Evolutionary conservation across 352 stramenopile genomes (phyloP).

Genomic region (Aphanomyces stellatus): DNA sequence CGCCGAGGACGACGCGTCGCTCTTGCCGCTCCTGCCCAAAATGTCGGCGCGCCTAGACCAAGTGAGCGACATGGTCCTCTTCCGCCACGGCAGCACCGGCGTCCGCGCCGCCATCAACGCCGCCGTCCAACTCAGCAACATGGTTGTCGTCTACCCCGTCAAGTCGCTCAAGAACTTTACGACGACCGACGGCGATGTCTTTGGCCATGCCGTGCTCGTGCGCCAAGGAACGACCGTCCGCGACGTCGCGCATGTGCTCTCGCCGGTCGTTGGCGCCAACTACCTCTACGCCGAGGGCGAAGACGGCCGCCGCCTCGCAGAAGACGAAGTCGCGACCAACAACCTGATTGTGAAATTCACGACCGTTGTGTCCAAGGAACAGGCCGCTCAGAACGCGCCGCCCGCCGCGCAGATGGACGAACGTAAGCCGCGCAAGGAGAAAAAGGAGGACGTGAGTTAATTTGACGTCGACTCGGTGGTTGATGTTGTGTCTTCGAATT

Average conservation of each 20-base stretch:
- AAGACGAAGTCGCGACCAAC: constrained; percentile 58
- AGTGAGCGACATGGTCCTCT: constrained; percentile 87
- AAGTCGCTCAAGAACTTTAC: constrained; percentile 84
- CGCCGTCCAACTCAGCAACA: constrained; percentile 71
- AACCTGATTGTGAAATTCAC: constrained; percentile 72
- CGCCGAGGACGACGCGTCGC: constrained; percentile 43
- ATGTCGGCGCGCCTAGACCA: constrained; percentile 71
- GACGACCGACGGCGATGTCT: constrained; percentile 55
- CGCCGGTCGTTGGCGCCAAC: constrained; percentile 57
- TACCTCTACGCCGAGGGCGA: constrained; percentile 79
- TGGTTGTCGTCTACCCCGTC: constrained; percentile 77
- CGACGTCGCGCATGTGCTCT: constrained; percentile 60
- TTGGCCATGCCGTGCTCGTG: constrained; percentile 68
- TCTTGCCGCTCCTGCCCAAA: constrained; percentile 72
- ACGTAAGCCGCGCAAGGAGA: constrained; percentile 15
- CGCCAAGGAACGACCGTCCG: constrained; percentile 63
- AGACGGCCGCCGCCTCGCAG: constrained; percentile 55
- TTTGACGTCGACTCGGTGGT: too few relatives aligned
- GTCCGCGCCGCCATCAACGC: constrained; percentile 82
- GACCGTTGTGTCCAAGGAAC: constrained; percentile 17
- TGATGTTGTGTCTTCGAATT: too few relatives aligned
- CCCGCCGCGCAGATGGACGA: constrained; percentile 5
- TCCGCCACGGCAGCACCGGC: constrained; percentile 78
- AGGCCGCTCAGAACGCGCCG: neutral
- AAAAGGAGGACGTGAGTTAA: neutral